Evolutionary conservation across 208 protist genomes (phyloP).

Genomic region (Tritrichomonas musculus): DNA sequence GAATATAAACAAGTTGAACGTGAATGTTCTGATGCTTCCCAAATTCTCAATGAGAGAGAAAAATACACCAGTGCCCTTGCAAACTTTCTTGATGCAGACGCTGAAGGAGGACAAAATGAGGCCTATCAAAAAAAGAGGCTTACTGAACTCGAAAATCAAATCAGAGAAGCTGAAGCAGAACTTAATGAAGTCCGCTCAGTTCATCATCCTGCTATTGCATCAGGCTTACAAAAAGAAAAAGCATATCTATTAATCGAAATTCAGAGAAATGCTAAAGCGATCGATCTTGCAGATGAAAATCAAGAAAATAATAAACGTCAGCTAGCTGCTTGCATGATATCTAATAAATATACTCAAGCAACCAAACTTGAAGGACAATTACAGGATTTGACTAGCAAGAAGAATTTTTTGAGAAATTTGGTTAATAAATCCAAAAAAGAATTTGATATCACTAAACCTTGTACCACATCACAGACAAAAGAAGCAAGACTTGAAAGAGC

Average conservation of each 20-base stretch:
- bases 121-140: neutral
- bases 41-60: neutral
- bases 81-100: neutral
- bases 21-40: neutral
- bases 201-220: neutral
- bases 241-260: slow-evolving; percentile 21
- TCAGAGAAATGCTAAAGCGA: neutral
- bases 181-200: neutral
- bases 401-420: neutral
- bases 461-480: neutral
- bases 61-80: neutral
- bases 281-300: neutral
- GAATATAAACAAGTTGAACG: neutral
- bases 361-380: neutral
- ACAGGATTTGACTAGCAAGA: neutral
- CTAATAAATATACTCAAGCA: neutral
- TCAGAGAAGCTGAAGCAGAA: neutral
- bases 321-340: neutral
- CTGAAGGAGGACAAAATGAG: neutral
- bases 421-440: slow-evolving; percentile 22
- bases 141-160: neutral
- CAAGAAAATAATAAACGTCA: neutral
- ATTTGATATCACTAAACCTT: neutral
- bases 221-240: neutral
- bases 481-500: neutral